Evolutionary conservation across 2,329 filamentous ascomycete genomes (phyloP).

Genomic region (Neopestalotiopsis clavispora): DNA sequence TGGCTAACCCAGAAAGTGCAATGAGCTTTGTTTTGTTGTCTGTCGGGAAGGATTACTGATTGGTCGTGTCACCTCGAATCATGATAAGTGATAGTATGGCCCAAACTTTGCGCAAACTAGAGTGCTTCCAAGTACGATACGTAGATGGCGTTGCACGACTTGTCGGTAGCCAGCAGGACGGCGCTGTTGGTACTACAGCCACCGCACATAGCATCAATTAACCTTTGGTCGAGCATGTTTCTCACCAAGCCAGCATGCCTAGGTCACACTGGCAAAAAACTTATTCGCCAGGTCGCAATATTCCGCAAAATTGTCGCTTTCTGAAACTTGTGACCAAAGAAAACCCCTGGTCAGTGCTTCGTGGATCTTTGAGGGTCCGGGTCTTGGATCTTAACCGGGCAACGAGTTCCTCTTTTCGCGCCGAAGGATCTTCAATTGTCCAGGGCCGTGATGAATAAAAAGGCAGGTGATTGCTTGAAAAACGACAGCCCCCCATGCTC

Average conservation of each 20-base stretch:
- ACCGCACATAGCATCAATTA: background rate
- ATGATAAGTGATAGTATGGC: background rate
- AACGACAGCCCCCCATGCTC: background rate
- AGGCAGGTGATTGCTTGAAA: background rate
- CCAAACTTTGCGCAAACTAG: background rate
- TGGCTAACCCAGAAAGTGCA: background rate
- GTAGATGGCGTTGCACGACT: background rate
- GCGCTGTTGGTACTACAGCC: too few species aligned
- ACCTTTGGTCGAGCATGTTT: background rate
- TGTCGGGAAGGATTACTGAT: background rate
- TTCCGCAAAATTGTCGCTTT: background rate
- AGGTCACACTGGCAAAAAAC: background rate
- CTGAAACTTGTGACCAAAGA: slow-evolving; percentile 5
- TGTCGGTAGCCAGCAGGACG: background rate
- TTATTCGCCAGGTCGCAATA: background rate
- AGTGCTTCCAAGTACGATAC: background rate
- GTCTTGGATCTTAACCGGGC: background rate
- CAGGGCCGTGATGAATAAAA: background rate
- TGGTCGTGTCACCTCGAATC: background rate
- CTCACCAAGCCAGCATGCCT: background rate
- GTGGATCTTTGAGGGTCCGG: background rate
- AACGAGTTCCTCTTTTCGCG: background rate
- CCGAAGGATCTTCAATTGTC: background rate
- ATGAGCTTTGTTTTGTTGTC: background rate
- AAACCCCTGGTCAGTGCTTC: slow-evolving; percentile 1